Base-by-base conservation (phyloP, 495 filamentous ascomycete species). In the Tuber brumale region DNA sequence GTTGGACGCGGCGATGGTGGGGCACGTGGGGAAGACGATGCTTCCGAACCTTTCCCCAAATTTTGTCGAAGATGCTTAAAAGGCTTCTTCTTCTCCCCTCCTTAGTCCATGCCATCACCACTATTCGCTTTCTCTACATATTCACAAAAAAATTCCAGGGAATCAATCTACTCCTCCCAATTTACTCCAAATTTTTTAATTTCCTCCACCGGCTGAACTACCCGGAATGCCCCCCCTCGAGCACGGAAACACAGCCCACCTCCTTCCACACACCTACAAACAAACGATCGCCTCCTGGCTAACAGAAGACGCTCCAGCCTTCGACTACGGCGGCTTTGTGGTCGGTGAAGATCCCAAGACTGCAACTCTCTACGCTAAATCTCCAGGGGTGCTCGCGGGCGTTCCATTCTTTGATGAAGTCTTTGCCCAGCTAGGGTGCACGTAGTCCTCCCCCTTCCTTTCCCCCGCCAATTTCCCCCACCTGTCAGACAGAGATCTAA, bases 261-360 rank as follows among this genome's bases (percentile, higher is more conserved):
- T 99, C 69, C 90, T 99, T 2, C 95, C 95, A 0, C 88, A 87
- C 27, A 92, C 90, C 51, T 97, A 93, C 89, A 95, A 95, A 81
- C 87, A 90, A 44, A 88, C 91, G 72, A 89, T 99, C 73, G 87
- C 92, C 3, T 83, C 88, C 74, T 99, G 96, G 96, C 90, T 97
- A 8, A 91, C 93, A 76, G 95, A 99, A 85, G 95, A 99, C 85
- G 95, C 93, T 37, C 95, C 95, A 3, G 94, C 93, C 45, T 94
- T 96, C 83, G 95, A 99, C 86, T 97, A 97, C 83, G 96, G 94
- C 78, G 95, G 95, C 61, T 99, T 97, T 82, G 95, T 99, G 14
- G 95, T 99, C 19, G 95, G 95, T 70, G 90, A 94, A 75, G 86
- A 88, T 27, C 86, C 87, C 9, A 90, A 91, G 61, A 92, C 92